These are phyloP conservation scores for Prunus dulcis DNA, from an alignment of 306 rosid species.

Conservation along the genomic window DNA sequence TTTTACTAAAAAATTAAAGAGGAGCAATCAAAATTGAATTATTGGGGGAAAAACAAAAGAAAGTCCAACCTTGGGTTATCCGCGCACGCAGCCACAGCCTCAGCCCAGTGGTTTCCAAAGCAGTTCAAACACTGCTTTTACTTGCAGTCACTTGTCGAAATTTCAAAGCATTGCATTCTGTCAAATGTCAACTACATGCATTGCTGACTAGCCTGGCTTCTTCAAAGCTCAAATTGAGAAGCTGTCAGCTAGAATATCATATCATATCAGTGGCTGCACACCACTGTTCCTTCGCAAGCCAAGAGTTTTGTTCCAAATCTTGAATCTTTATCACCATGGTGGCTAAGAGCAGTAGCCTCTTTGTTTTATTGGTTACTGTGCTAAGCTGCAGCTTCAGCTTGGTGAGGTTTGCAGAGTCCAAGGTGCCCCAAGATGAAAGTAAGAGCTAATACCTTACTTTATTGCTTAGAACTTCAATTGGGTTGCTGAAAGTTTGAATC, in stretches of 20 bases:
- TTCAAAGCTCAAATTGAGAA: background rate
- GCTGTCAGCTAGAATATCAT: background rate
- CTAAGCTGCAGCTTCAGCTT: constrained; percentile 37
- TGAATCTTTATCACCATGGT: constrained; percentile 30
- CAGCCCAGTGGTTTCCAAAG: background rate
- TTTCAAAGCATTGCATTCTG: background rate
- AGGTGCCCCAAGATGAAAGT: constrained; percentile 65
- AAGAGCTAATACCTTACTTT: background rate
- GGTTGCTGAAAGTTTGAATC: constrained; percentile 6
- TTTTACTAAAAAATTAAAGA: background rate
- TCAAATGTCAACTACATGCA: background rate
- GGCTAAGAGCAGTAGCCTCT: constrained; percentile 24
- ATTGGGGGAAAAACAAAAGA: background rate
- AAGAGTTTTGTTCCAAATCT: background rate
- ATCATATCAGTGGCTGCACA: background rate
- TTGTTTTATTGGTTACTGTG: constrained; percentile 21
- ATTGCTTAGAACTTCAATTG: background rate
- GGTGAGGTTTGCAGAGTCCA: constrained; percentile 44
- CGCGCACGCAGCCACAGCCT: background rate
- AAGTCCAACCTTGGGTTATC: background rate
- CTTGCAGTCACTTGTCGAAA: background rate
- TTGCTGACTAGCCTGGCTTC: background rate
- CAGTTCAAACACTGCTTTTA: background rate
- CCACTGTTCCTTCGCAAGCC: background rate
- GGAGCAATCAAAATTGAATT: background rate